These are phyloP conservation scores for Colletotrichum neosansevieriae DNA, from an alignment of 2,329 filamentous ascomycete species.

Conservation along the genomic window DNA sequence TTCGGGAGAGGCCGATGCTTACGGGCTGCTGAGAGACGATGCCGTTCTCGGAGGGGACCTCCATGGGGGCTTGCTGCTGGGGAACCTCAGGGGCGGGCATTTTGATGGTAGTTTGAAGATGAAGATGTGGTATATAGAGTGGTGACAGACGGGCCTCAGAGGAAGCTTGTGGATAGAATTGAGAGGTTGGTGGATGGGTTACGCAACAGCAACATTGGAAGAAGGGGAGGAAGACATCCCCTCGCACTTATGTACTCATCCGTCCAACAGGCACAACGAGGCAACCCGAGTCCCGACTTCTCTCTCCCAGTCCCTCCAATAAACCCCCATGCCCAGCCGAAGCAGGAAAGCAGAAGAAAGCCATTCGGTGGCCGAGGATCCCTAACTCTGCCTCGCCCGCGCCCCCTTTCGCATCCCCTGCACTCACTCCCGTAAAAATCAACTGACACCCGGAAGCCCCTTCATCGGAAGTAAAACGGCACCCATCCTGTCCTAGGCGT, in stretches of 20 bases:
- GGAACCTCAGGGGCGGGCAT: constrained; percentile 57
- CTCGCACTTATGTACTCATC: constrained; percentile 33
- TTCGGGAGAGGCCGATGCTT: constrained; percentile 40
- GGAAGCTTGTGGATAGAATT: not conserved
- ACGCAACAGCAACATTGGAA: not conserved
- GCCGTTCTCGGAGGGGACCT: constrained; percentile 49
- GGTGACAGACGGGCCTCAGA: not conserved
- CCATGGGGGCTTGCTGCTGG: constrained; percentile 59
- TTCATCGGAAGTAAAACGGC: constrained; percentile 33
- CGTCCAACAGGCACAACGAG: constrained; percentile 13
- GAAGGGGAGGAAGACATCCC: not conserved
- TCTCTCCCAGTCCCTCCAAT: not conserved
- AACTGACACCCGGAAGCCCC: not conserved
- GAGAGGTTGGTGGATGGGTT: not conserved
- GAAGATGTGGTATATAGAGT: not conserved
- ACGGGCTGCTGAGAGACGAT: constrained; percentile 58
- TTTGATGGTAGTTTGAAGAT: constrained; percentile 41
- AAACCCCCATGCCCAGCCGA: constrained; percentile 18
- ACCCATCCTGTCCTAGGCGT: not conserved
- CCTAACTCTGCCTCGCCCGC: constrained; percentile 20
- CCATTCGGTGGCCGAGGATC: constrained; percentile 28
- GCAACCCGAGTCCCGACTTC: constrained; percentile 7
- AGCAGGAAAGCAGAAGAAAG: not conserved
- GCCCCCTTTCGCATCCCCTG: constrained; percentile 24
- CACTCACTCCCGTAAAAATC: not conserved